Base-by-base conservation (phyloP, 768 basidiomycete species). In the Leucocoprinus leucothites region DNA sequence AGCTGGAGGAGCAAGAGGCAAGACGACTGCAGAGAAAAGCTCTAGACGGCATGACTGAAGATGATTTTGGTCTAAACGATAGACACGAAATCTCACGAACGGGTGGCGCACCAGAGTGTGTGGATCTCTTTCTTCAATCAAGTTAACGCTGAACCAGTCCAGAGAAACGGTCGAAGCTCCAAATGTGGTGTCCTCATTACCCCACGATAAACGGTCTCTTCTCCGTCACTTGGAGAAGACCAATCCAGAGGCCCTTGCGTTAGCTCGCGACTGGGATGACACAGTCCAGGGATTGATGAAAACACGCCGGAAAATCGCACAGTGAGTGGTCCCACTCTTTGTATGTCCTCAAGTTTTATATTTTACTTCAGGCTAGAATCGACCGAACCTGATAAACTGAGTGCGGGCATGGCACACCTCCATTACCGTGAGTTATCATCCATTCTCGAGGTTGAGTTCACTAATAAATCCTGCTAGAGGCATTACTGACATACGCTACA, bases 1-100 rank as follows among this genome's bases (percentile, higher is more conserved):
- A 89, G 60, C 71, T 96, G 48, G 94, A 98, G 64, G 91, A 92
- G 66, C 85, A 88, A 65, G 94, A 98, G 68, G 91, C 89, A 6
- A 84, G 71, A 61, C 76, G 91, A 55, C 70, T 96, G 43, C 95
- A 96, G 67, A 68, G 72, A 35, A 94, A 91, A 71, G 75, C 81
- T 21, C 78, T 87, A 28, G 87, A 91, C 60, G 79, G 69, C 9
- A 78, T 96, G 76, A 70, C 61, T 8, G 89, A 92, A 42, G 85
- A 81, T 14, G 94, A 98, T 68, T 97, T 91, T 64, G 94, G 94
- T 9, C 72, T 98, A 41, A 81, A 77, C 22, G 91, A 89, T 58
- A 67, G 73, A 38, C 68, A 77, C 18, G 80, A 84, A 53, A 53
- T 69, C 35, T 67, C 70, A 21, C 58, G 54, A 14, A 57, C 61